Base-by-base conservation (phyloP, 495 filamentous ascomycete genomes). In the Aspergillus cavernicola region DNA sequence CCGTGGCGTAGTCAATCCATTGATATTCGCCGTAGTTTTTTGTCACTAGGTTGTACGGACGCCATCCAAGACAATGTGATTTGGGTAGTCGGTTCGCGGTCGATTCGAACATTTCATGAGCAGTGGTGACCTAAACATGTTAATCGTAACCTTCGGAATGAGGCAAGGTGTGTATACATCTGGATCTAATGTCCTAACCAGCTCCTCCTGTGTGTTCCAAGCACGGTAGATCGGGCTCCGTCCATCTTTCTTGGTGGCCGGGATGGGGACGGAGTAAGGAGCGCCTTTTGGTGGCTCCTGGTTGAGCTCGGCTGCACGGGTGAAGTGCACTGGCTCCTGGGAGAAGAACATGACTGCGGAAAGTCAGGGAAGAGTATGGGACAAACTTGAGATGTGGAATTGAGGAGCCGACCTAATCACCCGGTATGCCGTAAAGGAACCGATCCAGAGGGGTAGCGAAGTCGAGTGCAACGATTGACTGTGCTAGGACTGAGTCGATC, bases 1-100 rank as follows among this genome's bases (percentile, higher is more conserved):
- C 84, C 41, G 90, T 84, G 56, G 76, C 71, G 61, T 96, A 97
- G 53, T 87, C 86, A 56, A 90, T 71, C 92, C 93, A 98, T 56
- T 83, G 73, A 59, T 89, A 98, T 47, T 70, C 72, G 24, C 90
- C 90, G 64, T 77, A 97, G 2, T 80, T 80, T 71, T 92, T 88
- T 39, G 85, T 89, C 18, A 57, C 66, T 4, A 86, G 69, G 68
- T 97, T 85, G 74, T 87, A 97, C 0, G 87, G 82, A 35, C 93
- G 82, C 66, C 80, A 84, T 37, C 93, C 93, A 45, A 98, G 73
- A 71, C 90, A 96, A 57, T 70, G 73, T 42, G 66, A 72, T 33
- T 75, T 78, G 13, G 84, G 83, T 65, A 80, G 59, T 67, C 82
- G 68, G 70, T 83, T 75, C 68, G 83, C 74, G 15, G 82, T 74